Conservation (phyloP, 2,329 filamentous ascomycete species). For the Phialophora chinensis region DNA sequence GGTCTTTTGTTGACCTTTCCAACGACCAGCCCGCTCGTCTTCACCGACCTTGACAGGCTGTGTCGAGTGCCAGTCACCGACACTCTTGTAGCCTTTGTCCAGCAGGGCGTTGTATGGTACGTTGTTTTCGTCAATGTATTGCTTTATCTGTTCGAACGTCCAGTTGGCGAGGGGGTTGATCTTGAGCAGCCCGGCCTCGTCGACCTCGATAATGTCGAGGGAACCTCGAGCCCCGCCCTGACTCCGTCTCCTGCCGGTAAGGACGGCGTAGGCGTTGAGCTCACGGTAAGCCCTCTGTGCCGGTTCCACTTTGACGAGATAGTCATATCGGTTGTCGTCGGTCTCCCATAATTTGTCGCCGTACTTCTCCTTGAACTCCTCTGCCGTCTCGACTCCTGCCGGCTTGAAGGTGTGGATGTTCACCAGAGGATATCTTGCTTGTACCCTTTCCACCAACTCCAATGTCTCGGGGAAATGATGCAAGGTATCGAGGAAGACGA, state of each 20-base stretch:
- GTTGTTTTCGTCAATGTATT: conserved; percentile 82
- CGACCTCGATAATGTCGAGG: conserved; percentile 89
- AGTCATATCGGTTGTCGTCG: conserved; percentile 91
- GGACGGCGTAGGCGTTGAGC: conserved; percentile 83
- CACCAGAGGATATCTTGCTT: conserved; percentile 75
- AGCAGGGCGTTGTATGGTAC: conserved; percentile 94
- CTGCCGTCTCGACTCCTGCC: conserved; percentile 71
- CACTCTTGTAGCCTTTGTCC: conserved; percentile 94
- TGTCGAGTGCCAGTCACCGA: conserved; percentile 98
- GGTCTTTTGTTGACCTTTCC: conserved; percentile 95
- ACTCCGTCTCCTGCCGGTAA: conserved; percentile 88
- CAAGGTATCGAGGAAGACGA: conserved; percentile 80
- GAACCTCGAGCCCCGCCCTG: conserved; percentile 92
- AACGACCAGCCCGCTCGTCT: conserved; percentile 93
- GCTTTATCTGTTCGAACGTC: conserved; percentile 86
- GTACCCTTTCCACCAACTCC: conserved; percentile 74
- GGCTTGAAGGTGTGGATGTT: conserved; percentile 91
- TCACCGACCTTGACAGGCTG: conserved; percentile 87
- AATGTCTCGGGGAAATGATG: conserved; percentile 83
- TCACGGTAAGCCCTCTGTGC: conserved; percentile 88
- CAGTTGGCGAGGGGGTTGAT: conserved; percentile 97
- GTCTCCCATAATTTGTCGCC: conserved; percentile 84
- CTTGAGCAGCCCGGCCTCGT: conserved; percentile 91
- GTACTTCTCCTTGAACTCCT: conserved; percentile 81
- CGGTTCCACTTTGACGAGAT: conserved; percentile 95